phyloP scores from a whole-genome alignment of 305 asterid species.

The Petunia hybrid region DNA sequence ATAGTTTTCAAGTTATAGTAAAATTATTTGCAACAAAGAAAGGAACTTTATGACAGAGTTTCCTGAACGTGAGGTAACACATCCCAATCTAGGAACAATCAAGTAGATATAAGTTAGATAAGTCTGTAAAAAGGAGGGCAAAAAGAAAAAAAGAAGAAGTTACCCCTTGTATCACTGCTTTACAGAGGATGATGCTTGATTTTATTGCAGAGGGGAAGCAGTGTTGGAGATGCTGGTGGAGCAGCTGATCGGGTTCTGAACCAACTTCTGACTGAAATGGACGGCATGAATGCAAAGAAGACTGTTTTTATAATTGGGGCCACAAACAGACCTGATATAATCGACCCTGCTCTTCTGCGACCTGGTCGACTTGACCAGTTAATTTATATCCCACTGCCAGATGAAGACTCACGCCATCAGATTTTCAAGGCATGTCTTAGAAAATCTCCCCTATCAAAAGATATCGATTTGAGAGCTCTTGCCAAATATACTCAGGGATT shows the following conservation, averaged over 20 bases:
- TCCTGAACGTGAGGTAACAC: neutral
- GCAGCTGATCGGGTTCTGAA: conserved; percentile 77
- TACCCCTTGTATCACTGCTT: conserved; percentile 29
- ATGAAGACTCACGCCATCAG: conserved; percentile 69
- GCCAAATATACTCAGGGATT: conserved; percentile 72
- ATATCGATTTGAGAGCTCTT: conserved; percentile 67
- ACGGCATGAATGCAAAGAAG: conserved; percentile 71
- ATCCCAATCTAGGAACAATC: neutral
- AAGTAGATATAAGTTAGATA: neutral
- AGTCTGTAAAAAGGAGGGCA: conserved; percentile 3
- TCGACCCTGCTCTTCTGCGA: conserved; percentile 75
- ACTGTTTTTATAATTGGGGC: conserved; percentile 78
- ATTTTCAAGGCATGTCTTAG: conserved; percentile 73
- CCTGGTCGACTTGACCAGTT: conserved; percentile 78
- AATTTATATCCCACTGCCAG: conserved; percentile 73
- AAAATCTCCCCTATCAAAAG: conserved; percentile 64
- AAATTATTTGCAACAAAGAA: neutral
- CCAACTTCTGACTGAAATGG: conserved; percentile 78
- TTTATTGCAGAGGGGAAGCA: conserved; percentile 62
- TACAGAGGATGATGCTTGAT: conserved; percentile 15
- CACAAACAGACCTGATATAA: conserved; percentile 73
- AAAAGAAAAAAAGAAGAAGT: neutral
- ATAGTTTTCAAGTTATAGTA: neutral
- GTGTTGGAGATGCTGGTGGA: conserved; percentile 76
- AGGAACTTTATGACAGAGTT: neutral